Evolutionary conservation across 2,329 filamentous ascomycete genomes (phyloP).

Genomic region (Pseudogymnoascus verrucosus): DNA sequence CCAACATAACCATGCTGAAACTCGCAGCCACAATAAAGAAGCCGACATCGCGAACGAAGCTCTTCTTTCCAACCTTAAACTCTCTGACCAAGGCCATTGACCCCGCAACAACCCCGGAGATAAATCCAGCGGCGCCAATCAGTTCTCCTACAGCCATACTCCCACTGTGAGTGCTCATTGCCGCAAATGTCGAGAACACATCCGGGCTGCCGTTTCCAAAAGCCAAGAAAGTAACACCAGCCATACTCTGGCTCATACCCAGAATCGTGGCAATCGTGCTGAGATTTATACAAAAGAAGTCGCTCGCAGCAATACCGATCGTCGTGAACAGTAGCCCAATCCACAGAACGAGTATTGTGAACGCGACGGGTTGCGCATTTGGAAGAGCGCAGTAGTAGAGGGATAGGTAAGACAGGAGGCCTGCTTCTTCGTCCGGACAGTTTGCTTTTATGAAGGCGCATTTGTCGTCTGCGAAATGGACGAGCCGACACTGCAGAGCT

Average conservation of each 20-base stretch:
- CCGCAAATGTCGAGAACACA: conserved; percentile 96
- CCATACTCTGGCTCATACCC: conserved; percentile 90
- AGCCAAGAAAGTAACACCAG: conserved; percentile 90
- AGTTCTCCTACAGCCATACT: conserved; percentile 93
- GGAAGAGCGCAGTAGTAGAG: conserved; percentile 82
- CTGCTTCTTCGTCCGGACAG: conserved; percentile 83
- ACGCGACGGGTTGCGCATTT: conserved; percentile 65
- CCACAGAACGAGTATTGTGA: conserved; percentile 72
- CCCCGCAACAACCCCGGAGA: conserved; percentile 90
- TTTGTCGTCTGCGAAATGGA: conserved; percentile 70
- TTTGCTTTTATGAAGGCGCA: conserved; percentile 78
- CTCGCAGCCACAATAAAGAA: conserved; percentile 85
- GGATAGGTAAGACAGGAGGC: conserved; percentile 77
- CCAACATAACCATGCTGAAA: conserved; percentile 81
- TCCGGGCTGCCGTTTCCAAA: conserved; percentile 98
- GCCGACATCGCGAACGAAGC: conserved; percentile 82
- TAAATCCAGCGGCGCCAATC: conserved; percentile 91
- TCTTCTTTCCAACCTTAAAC: conserved; percentile 81
- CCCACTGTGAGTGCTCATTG: conserved; percentile 95
- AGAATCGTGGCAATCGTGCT: conserved; percentile 85
- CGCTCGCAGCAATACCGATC: conserved; percentile 93
- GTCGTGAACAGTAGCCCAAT: conserved; percentile 86
- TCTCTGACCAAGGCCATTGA: conserved; percentile 96
- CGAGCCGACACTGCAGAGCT: conserved; percentile 58
- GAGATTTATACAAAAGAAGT: conserved; percentile 96